phyloP scores from a whole-genome alignment of 495 filamentous ascomycete species.

The Clohesyomyces aquaticus region DNA sequence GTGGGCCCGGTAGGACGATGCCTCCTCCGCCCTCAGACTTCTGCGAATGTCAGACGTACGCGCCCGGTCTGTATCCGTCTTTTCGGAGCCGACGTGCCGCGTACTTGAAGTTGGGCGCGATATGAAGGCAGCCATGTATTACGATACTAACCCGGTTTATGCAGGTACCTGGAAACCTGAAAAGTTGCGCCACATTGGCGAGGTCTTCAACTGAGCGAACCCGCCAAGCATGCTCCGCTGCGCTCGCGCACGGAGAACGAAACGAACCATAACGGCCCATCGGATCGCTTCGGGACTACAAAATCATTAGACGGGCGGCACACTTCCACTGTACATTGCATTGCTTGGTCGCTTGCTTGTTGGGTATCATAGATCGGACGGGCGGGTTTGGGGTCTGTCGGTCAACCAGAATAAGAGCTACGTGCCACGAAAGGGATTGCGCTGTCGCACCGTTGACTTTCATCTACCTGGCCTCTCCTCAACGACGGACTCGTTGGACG shows the following conservation, averaged over 20 bases:
- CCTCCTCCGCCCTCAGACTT: too few species aligned
- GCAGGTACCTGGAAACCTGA: conserved; percentile 82
- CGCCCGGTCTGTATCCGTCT: too few species aligned
- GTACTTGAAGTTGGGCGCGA: neutral
- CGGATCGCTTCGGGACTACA: neutral
- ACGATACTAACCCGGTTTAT: conserved; percentile 16
- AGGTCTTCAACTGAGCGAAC: conserved; percentile 33
- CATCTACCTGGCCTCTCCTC: neutral
- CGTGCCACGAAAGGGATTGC: too few species aligned
- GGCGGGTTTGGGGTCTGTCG: neutral
- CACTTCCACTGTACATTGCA: conserved; percentile 25
- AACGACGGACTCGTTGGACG: too few species aligned
- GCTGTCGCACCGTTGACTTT: too few species aligned
- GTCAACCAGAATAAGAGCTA: too few species aligned
- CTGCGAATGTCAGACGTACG: too few species aligned
- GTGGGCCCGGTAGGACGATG: too few species aligned
- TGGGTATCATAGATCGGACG: neutral
- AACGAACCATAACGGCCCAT: neutral
- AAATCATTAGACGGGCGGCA: neutral
- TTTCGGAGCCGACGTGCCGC: conserved; percentile 2
- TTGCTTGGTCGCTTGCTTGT: conserved; percentile 8
- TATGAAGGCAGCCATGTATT: neutral
- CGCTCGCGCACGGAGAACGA: conserved; percentile 1
- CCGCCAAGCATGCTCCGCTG: too few species aligned
- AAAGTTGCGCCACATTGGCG: conserved; percentile 58